These are phyloP conservation scores for Hypoxylon fuscum DNA, from an alignment of 495 filamentous ascomycete genomes.

Conservation along the genomic window DNA sequence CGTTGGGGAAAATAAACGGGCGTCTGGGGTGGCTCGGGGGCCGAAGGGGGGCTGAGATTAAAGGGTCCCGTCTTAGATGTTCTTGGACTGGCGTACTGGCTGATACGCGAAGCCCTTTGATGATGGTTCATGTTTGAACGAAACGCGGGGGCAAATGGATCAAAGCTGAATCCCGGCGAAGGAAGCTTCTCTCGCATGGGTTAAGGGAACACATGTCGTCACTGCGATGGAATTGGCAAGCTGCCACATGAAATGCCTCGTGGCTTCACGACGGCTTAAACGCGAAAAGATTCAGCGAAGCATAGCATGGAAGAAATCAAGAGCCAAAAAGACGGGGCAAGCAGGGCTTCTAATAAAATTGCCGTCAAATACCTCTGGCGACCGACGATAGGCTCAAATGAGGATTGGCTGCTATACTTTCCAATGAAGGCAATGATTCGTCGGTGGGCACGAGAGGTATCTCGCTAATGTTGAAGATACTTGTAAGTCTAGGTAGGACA, in stretches of 20 bases:
- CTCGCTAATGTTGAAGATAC: conserved; percentile 11
- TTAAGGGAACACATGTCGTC: conserved; percentile 27
- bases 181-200: neutral
- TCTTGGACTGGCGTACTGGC: conserved; percentile 22
- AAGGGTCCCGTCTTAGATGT: conserved; percentile 31
- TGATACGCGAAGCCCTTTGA: conserved; percentile 13
- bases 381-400: conserved; percentile 29
- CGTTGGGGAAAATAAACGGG: neutral
- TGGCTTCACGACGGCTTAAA: conserved; percentile 5
- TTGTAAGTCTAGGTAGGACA: conserved; percentile 21
- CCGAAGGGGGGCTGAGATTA: conserved; percentile 22
- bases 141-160: conserved; percentile 23
- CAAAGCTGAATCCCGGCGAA: conserved; percentile 20
- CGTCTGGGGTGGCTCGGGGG: neutral
- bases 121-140: conserved; percentile 1
- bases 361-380: conserved; percentile 15
- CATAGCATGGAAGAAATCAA: conserved; percentile 17
- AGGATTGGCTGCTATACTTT: conserved; percentile 40
- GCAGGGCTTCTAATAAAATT: conserved; percentile 24
- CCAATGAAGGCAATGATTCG: conserved; percentile 37
- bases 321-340: conserved; percentile 6
- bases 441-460: conserved; percentile 18
- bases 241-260: conserved; percentile 21
- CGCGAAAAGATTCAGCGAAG: conserved; percentile 4
- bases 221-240: conserved; percentile 19